phyloP scores from a whole-genome alignment of 495 filamentous ascomycete species.

The Penicillium goetzii region DNA sequence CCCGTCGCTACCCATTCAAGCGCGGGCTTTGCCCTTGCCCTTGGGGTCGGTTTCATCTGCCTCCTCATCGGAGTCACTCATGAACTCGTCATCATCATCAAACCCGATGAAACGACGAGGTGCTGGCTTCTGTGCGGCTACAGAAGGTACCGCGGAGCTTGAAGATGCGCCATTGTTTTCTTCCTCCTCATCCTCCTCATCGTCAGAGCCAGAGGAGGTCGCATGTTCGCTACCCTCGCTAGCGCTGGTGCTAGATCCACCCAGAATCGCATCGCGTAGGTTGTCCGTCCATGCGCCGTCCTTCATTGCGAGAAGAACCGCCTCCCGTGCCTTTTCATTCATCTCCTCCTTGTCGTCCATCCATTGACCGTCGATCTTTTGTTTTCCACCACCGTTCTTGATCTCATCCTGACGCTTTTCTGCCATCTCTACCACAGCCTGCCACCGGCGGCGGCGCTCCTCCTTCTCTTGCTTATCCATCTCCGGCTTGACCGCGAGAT shows the following conservation, averaged over 20 bases:
- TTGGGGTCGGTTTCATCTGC: slow-evolving; percentile 36
- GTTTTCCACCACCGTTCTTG: slow-evolving; percentile 64
- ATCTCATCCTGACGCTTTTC: slow-evolving; percentile 83
- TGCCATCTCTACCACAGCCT: slow-evolving; percentile 79
- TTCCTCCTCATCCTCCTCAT: slow-evolving; percentile 53
- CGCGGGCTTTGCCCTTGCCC: slow-evolving; percentile 48
- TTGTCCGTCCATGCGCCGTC: slow-evolving; percentile 57
- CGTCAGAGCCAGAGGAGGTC: slow-evolving; percentile 43
- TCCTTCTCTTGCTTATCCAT: slow-evolving; percentile 94
- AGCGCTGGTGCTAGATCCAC: slow-evolving; percentile 53
- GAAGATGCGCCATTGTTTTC: slow-evolving; percentile 35
- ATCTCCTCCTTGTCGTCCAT: slow-evolving; percentile 88
- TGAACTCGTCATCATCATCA: slow-evolving; percentile 89
- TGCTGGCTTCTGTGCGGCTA: slow-evolving; percentile 30
- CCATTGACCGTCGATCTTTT: slow-evolving; percentile 86
- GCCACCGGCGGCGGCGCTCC: slow-evolving; percentile 76
- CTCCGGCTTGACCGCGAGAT: slow-evolving; percentile 91
- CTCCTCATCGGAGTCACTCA: slow-evolving; percentile 71
- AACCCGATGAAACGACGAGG: slow-evolving; percentile 74
- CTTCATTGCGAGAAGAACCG: slow-evolving; percentile 77
- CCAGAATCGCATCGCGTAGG: slow-evolving; percentile 46
- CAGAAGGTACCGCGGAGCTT: slow-evolving; percentile 33
- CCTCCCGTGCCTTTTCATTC: slow-evolving; percentile 79
- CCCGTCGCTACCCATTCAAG: slow-evolving; percentile 24
- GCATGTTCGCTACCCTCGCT: slow-evolving; percentile 51